phyloP scores from a whole-genome alignment of 2,329 filamentous ascomycete genomes.

The Claviceps africana region DNA sequence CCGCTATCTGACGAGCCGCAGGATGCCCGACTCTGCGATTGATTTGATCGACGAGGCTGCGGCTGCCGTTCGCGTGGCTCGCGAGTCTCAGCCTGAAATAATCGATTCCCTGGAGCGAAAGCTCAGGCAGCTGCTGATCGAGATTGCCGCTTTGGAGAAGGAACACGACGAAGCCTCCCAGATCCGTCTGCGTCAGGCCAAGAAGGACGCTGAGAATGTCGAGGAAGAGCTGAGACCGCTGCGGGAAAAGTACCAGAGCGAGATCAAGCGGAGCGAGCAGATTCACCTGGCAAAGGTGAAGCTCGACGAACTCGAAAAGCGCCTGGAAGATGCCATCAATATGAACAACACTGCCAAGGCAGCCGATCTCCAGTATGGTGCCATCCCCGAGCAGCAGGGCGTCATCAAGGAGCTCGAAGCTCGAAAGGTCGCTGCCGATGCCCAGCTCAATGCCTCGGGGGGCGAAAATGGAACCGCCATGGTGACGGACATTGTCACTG shows the following conservation, averaged over 20 bases:
- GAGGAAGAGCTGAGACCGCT: conserved; percentile 85
- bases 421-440: conserved; percentile 68
- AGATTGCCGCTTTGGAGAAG: conserved; percentile 86
- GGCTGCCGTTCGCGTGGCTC: conserved; percentile 85
- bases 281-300: conserved; percentile 94
- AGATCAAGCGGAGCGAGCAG: conserved; percentile 79
- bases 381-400: conserved; percentile 79
- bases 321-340: conserved; percentile 85
- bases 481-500: conserved; percentile 84
- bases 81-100: conserved; percentile 91
- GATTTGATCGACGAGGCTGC: conserved; percentile 94
- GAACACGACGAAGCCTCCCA: conserved; percentile 93
- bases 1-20: conserved; percentile 78
- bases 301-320: conserved; percentile 79
- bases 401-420: conserved; percentile 70
- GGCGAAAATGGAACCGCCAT: conserved; percentile 55
- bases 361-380: conserved; percentile 92
- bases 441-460: conserved; percentile 40
- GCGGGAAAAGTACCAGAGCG: conserved; percentile 87
- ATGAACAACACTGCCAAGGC: conserved; percentile 72
- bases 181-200: conserved; percentile 65
- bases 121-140: conserved; percentile 83
- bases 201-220: conserved; percentile 84
- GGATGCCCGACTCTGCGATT: conserved; percentile 90
- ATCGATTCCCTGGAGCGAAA: conserved; percentile 89